Base-by-base conservation (phyloP, 192 early-diverging fungal genomes). In the Geosiphon pyriformis region DNA sequence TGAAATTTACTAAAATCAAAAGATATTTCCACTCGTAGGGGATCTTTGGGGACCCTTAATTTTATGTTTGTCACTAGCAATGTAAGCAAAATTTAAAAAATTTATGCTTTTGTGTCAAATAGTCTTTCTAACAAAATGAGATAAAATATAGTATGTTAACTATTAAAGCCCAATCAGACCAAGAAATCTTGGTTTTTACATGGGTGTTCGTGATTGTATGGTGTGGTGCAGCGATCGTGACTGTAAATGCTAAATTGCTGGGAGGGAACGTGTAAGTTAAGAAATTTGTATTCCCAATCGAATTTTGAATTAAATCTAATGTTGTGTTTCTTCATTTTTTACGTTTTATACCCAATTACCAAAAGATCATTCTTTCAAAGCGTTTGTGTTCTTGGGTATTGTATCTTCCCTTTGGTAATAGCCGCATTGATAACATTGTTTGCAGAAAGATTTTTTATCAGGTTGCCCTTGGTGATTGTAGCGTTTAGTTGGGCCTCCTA, bases 321-420 rank as follows among this genome's bases (percentile, higher is more conserved):
- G n/a, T n/a, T n/a, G n/a, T n/a, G n/a, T n/a, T n/a, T n/a, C n/a
- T n/a, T n/a, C n/a, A n/a, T n/a, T n/a, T n/a, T n/a, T n/a, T n/a
- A n/a, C n/a, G n/a, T n/a, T n/a, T n/a, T n/a, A n/a, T n/a, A n/a
- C n/a, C n/a, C n/a, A n/a, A n/a, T n/a, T n/a, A 53, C 32, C 37
- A 49, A 27, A 73, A 93, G 90, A 8, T 98, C 96, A 8, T 96
- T 98, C 69, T 95, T 96, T 75, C 96, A 98, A 69, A 90, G 87
- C 68, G 93, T 98, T 6, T 98, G 96, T 76, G 89, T 94, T 17
- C 81, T 98, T 56, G 94, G 95, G 7, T 98, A 98, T 78, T 98
- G 96, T 74, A 77, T 97, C 60, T 98, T 95, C 66, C 96, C 96
- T 8, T 78, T 98, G 64, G 88, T 93, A 0, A 73, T 92, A 25